Evolutionary conservation across 1,284 basidiomycete species (phyloP), one percentile per base, ranked within the genome.

Genomic region (Microbotryum saponariae): DNA sequence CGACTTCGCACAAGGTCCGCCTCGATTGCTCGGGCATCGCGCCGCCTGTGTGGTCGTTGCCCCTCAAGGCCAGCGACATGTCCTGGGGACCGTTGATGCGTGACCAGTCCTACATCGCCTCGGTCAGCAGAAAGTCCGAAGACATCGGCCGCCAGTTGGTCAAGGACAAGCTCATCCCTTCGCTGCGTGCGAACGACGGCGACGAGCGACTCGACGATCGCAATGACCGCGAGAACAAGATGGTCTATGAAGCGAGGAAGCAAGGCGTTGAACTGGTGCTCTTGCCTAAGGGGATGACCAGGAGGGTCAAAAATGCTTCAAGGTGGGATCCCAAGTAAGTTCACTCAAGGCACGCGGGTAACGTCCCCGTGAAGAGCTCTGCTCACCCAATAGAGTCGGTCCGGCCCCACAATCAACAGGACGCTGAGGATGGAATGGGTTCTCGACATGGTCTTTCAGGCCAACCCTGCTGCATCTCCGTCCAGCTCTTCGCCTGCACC

Each of bases 61-160:
- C 60, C 4, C 21, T 69, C 1, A 50, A 53, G 16, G 63, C 65
- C n/a, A 69, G 64, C 52, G 62, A 69, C 44, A 51, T 66, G 44
- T 50, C 52, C 14, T 69, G 67, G 67, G 67, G 67, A 2, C 55
- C 56, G 9, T 54, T 69, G 44, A 66, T 66, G 65, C 55, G 67
- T 54, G 67, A 69, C 46, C 61, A 64, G 57, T 54, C 50, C 33
- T 69, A 64, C 57, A 64, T 69, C 37, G 57, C 65, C 14, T 54
- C 55, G 18, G 63, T 69, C 18, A 47, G 56, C 4, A 47, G 67
- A 25, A 56, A 56, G 23, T 54, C 60, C 46, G 64, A 64, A 54
- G 50, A 58, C 2, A 53, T 61, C 25, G 67, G 67, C 1, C 54
- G 27, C 29, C 51, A 63, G 21, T 53, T 69, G 29, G 64, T 63